Percentiles rank a stretch among this genome's conserved stretches.
Conservation (phyloP, 768 basidiomycete species). For the Phlebiopsis flavidoalba region DNA sequence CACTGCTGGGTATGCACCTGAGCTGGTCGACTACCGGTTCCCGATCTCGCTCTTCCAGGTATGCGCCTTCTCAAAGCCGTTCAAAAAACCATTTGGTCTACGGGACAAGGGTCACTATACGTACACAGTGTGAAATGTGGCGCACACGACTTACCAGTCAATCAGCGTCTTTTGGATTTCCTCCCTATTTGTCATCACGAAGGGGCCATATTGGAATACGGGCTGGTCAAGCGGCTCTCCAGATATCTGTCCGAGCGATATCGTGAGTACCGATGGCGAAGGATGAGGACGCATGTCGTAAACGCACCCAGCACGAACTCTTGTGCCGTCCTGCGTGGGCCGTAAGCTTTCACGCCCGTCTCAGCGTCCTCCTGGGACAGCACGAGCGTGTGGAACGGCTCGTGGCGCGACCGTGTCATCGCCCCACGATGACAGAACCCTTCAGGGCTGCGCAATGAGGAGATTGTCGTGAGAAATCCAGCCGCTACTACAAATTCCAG, state of each 20-base stretch:
- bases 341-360: conserved; percentile 63
- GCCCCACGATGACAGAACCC: conserved; percentile 63
- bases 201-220: conserved; percentile 84
- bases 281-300: neutral
- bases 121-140: neutral
- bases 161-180: conserved; percentile 79
- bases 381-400: conserved; percentile 78
- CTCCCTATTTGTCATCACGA: conserved; percentile 77
- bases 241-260: conserved; percentile 45
- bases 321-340: conserved; percentile 55
- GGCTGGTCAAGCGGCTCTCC: conserved; percentile 88
- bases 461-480: neutral
- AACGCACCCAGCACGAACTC: conserved; percentile 67
- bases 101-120: neutral
- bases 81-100: conserved; percentile 65
- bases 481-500: neutral
- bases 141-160: conserved; percentile 55
- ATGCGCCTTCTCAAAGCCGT: conserved; percentile 90
- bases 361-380: conserved; percentile 56
- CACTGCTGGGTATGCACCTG: neutral
- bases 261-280: neutral
- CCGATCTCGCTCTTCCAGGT: conserved; percentile 86
- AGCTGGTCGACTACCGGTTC: conserved; percentile 6
- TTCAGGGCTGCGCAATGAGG: conserved; percentile 46
- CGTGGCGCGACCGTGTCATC: conserved; percentile 39